Evolutionary conservation across 352 stramenopile species (phyloP), one percentile per base, ranked within the genome.

Genomic region (Globisporangium cylindrosporum): DNA sequence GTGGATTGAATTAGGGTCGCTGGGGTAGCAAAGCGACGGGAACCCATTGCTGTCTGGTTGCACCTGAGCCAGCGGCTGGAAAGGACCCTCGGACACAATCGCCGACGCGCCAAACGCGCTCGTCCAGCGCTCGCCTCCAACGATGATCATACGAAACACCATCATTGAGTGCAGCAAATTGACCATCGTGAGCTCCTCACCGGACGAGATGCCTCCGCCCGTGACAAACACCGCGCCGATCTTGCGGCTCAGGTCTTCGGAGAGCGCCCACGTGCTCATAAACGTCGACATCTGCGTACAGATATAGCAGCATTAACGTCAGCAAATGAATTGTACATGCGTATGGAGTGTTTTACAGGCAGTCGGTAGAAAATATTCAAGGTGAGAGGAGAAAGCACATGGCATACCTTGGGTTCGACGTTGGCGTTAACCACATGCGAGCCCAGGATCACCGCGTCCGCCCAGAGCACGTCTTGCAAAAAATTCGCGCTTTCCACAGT

Each of bases 351-450:
- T 12, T 14, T 43, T 15, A 48, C 15, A 9, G 25, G 20, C 15
- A 61, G 10, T 18, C 8, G 4, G 8, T 22, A 27, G 49, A 32
- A 32, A 24, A 18, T 2, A 55, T 56, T n/a, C 12, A 56, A 22
- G 4, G 22, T 59, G 14, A 62, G 41, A 32, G 12, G 10, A 43
- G n/a, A 24, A 62, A 15, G 24, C 32, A 41, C 15, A 29, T 10
- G 2, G 57, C 77, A 22, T 64, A 90, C 84, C 75, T 92, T 86
- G 8, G 90, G 86, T 66, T 97, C 88, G 12, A 97, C 80, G 68
- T 97, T 97, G 43, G 88, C 90, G 67, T 97, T 95, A 36, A 94
- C 78, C 22, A 97, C 90, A 51, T 94, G 85, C 15, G 81, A 86
- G 43, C 90, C 90, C 24, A 97, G 80, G 51, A 97, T 84, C 15